phyloP scores from a whole-genome alignment of 2,329 filamentous ascomycete species.

The Hirsutella thompsonii region DNA sequence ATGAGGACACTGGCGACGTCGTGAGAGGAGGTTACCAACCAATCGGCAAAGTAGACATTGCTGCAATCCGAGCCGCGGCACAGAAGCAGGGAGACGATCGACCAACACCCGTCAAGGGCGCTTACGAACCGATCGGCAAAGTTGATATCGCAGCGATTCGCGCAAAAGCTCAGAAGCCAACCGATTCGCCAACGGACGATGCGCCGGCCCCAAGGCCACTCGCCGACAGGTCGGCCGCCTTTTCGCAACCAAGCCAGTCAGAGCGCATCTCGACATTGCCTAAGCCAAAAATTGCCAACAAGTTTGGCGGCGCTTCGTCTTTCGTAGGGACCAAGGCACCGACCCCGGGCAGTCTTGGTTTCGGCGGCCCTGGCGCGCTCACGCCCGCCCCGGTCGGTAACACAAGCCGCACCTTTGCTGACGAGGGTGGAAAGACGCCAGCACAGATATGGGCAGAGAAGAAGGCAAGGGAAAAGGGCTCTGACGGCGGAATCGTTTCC shows the following conservation, averaged over 20 bases:
- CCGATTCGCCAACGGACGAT: constrained; percentile 22
- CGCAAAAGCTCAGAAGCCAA: constrained; percentile 61
- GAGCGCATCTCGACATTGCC: constrained; percentile 78
- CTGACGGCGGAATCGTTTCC: constrained; percentile 27
- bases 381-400: constrained; percentile 53
- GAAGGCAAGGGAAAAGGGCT: constrained; percentile 68
- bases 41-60: constrained; percentile 94
- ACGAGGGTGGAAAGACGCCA: constrained; percentile 89
- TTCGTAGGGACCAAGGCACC: constrained; percentile 88
- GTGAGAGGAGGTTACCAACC: constrained; percentile 85
- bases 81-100: constrained; percentile 62
- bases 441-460: constrained; percentile 97
- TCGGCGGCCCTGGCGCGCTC: constrained; percentile 44
- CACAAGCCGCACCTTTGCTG: constrained; percentile 87
- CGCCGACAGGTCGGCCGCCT: constrained; percentile 64
- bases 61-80: constrained; percentile 67
- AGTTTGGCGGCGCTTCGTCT: constrained; percentile 57
- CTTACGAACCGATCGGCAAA: constrained; percentile 91
- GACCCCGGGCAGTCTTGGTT: constrained; percentile 55
- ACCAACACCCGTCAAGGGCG: constrained; percentile 75
- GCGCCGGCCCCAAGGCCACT: constrained; percentile 43
- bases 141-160: constrained; percentile 94
- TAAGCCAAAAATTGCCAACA: constrained; percentile 90
- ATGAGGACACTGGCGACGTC: constrained; percentile 44
- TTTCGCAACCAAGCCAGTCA: constrained; percentile 45